Base-by-base conservation (phyloP, 306 rosid genomes). In the Ormosia semicastrata region DNA sequence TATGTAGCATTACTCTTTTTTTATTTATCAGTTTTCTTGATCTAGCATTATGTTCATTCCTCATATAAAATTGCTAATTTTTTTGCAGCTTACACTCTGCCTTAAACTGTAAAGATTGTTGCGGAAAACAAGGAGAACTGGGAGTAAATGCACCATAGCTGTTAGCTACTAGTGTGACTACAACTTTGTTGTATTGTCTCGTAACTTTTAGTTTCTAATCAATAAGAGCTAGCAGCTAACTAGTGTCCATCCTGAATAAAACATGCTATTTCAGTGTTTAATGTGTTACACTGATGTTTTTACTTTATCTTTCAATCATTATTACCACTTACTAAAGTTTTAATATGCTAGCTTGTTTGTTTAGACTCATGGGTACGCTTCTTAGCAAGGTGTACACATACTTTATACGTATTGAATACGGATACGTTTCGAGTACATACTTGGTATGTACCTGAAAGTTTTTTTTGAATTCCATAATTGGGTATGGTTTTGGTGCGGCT, bases 11-110 rank as follows among this genome's bases (percentile, higher is more conserved):
- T 24, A 24, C 24, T 24, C 24, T 24, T 24, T 1, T 11, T 57
- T n/a, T 46, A 1, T 53, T 69, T 37, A 10, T 5, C 9, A 17
- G 9, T 13, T 41, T 14, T 80, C 29, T 47, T 58, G 12, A 64
- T 74, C n/a, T 37, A 7, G 8, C 0, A 43, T 13, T 14, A 67
- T 37, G 1, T 7, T 76, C 33, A 50, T 37, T 54, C 13, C 73
- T 82, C 52, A 17, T 33, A 13, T 6, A 12, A 60, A 82, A 41
- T 62, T 49, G 36, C 6, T 66, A 5, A 63, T 6, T 47, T 12
- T 70, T 78, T 83, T 86, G 89, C 92, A 91, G 96, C 86, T 58
- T 89, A 86, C 71, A 88, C 92, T 12, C 58, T 91, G 13, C 96
- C 93, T 56, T 85, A 60, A 76, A 14, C 70, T 86, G 73, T 54